Evolutionary conservation across 108 stramenopile species (phyloP), one percentile per base, ranked within the genome.

Genomic region (Skeletonema marinoi): DNA sequence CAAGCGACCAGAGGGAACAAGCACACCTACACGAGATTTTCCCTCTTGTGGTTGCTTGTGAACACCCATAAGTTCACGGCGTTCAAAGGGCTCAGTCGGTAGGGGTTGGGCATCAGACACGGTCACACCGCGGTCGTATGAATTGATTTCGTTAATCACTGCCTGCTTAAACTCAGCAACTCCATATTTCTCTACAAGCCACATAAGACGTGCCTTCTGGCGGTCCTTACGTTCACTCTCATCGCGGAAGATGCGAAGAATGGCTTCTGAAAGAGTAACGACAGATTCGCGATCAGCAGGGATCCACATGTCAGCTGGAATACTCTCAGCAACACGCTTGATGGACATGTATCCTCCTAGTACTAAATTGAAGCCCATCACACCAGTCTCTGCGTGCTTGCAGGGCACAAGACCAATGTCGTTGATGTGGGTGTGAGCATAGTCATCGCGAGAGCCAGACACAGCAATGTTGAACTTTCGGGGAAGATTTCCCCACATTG

Each of bases 381-480:
- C 89, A 25, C 95, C 95, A 8, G 94, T 93, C n/a, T 85, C 80
- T 16, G 86, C 87, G 74, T 96, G 89, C 13, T 72, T 54, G 46
- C 73, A 70, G 4, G 94, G 91, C 67, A 86, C 81, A 31, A 97
- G 82, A 36, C 97, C 97, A 73, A 98, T 80, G 78, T 98, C 97
- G 74, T 98, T 98, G 85, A 98, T 96, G 85, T 95, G 91, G 8
- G 96, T 96, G 87, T 98, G 97, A 17, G 96, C 88, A 68, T 86
- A 97, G 80, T 98, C 97, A 79, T 96, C 96, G 11, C 95, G 82
- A 35, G 88, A 83, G 44, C 97, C 97, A n/a, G 88, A 87, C 17
- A 98, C 81, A 60, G 96, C 97, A 78, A 98, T 90, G 78, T 98
- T 98, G 86, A 98, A 94, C 80, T 98, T 98, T 32, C 97, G 88